Evolutionary conservation across 106 monocot genomes (phyloP).

Genomic region (Phalaenopsis equestris): DNA sequence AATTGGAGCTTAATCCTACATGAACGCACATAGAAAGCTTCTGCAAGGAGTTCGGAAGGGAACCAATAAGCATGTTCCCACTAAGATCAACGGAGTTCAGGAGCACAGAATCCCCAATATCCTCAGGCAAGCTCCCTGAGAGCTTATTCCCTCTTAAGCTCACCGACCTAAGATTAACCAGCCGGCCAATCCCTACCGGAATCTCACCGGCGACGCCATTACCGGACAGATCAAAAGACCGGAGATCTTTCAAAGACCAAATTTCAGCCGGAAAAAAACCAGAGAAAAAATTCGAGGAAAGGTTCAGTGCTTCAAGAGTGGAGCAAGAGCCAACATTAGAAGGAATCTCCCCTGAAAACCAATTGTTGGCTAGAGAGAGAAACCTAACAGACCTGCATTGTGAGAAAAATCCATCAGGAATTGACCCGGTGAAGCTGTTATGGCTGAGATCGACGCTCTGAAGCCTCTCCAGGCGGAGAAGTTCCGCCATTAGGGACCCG

Average conservation of each 20-base stretch:
- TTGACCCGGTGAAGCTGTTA: slow-evolving; percentile 43
- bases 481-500: slow-evolving; percentile 34
- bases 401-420: slow-evolving; percentile 53
- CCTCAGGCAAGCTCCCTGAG: slow-evolving; percentile 49
- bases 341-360: slow-evolving; percentile 48
- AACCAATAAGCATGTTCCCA: slow-evolving; percentile 41
- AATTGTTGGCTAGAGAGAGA: slow-evolving; percentile 50
- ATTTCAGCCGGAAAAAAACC: slow-evolving; percentile 40
- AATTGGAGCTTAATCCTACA: slow-evolving; percentile 43
- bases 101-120: slow-evolving; percentile 41
- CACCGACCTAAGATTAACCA: slow-evolving; percentile 45
- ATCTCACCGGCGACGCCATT: slow-evolving; percentile 48
- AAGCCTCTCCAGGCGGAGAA: slow-evolving; percentile 37
- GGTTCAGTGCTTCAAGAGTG: slow-evolving; percentile 48
- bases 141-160: slow-evolving; percentile 44
- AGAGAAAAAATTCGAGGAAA: slow-evolving; percentile 51
- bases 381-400: slow-evolving; percentile 48
- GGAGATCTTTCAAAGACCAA: slow-evolving; percentile 55
- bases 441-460: slow-evolving; percentile 49
- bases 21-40: slow-evolving; percentile 38
- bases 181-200: slow-evolving; percentile 41
- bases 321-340: slow-evolving; percentile 44
- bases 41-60: slow-evolving; percentile 43
- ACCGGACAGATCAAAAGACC: slow-evolving; percentile 56
- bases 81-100: slow-evolving; percentile 45